Percentiles rank a stretch among this genome's conserved stretches.
phyloP scores from a whole-genome alignment of 139 green algal species.

The Asterochloris erici region DNA sequence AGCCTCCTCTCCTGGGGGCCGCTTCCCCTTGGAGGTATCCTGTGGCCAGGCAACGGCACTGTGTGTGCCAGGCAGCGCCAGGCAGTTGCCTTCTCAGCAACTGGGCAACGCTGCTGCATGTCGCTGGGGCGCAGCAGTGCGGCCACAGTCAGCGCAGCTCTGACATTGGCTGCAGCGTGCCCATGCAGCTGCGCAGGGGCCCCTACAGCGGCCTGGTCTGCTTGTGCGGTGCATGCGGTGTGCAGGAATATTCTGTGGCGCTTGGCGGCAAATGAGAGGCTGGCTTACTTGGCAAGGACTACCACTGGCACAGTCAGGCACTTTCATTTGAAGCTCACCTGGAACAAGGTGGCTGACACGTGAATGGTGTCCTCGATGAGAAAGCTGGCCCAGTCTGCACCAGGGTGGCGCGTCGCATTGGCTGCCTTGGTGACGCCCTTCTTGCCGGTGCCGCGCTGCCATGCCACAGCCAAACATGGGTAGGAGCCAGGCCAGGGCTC shows the following conservation, averaged over 20 bases:
- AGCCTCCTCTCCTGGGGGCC: slow-evolving; percentile 22
- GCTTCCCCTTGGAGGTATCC: not conserved
- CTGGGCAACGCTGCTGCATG: not conserved
- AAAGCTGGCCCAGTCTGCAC: not conserved
- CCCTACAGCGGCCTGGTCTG: no score
- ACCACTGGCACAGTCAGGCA: no score
- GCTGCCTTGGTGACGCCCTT: not conserved
- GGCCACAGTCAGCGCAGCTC: not conserved
- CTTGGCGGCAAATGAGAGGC: no score
- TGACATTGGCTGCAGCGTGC: not conserved
- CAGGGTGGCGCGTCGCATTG: not conserved
- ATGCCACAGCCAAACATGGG: not conserved
- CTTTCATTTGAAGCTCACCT: not conserved
- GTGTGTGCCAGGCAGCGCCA: no score
- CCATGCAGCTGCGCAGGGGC: no score
- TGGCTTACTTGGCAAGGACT: no score
- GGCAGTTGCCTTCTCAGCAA: not conserved
- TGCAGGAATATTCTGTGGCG: no score
- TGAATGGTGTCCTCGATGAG: slow-evolving; percentile 4
- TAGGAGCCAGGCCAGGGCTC: not conserved
- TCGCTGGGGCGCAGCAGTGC: not conserved
- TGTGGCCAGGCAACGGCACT: not conserved
- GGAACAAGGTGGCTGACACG: slow-evolving; percentile 4
- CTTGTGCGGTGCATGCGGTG: no score
- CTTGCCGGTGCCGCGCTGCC: slow-evolving; percentile 17